Evolutionary conservation across 2,329 filamentous ascomycete genomes (phyloP).

Genomic region (Fusarium sp.): DNA sequence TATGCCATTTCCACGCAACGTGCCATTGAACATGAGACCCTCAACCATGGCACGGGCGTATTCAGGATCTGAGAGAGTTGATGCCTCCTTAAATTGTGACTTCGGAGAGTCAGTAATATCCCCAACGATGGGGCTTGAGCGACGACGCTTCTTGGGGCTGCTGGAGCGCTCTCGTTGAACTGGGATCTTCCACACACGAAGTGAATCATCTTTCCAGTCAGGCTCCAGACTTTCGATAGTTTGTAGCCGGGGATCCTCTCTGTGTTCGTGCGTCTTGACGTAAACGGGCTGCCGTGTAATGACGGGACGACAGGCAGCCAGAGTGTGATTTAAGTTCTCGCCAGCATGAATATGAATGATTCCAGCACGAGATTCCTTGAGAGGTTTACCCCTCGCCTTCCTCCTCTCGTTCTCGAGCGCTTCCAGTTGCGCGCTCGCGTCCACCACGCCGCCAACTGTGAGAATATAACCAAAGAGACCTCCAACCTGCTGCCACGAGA

Average conservation of each 20-base stretch:
- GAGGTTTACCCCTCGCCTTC: constrained; percentile 52
- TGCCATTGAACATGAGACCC: constrained; percentile 52
- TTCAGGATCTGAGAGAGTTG: constrained; percentile 46
- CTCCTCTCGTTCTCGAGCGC: constrained; percentile 55
- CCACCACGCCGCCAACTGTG: constrained; percentile 78
- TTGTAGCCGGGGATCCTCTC: constrained; percentile 53
- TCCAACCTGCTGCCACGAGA: constrained; percentile 80
- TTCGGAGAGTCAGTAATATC: background rate
- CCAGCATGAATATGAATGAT: constrained; percentile 79
- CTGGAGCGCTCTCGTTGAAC: constrained; percentile 48
- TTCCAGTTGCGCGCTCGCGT: constrained; percentile 57
- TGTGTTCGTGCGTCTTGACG: constrained; percentile 76
- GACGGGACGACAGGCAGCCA: constrained; percentile 87
- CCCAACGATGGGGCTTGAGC: constrained; percentile 35
- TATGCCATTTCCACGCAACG: constrained; percentile 38
- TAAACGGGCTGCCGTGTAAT: constrained; percentile 87
- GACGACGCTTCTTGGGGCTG: constrained; percentile 52
- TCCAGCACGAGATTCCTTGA: constrained; percentile 40
- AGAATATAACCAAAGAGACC: constrained; percentile 88
- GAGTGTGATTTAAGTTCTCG: constrained; percentile 79
- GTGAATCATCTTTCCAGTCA: constrained; percentile 78
- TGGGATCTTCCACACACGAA: constrained; percentile 87
- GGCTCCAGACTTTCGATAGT: constrained; percentile 58
- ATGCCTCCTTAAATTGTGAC: constrained; percentile 28
- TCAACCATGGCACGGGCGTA: constrained; percentile 50